Percentiles rank a stretch among this genome's conserved stretches.
phyloP scores from a whole-genome alignment of 768 basidiomycete genomes.

The Cystofilobasidium bisporidii region DNA sequence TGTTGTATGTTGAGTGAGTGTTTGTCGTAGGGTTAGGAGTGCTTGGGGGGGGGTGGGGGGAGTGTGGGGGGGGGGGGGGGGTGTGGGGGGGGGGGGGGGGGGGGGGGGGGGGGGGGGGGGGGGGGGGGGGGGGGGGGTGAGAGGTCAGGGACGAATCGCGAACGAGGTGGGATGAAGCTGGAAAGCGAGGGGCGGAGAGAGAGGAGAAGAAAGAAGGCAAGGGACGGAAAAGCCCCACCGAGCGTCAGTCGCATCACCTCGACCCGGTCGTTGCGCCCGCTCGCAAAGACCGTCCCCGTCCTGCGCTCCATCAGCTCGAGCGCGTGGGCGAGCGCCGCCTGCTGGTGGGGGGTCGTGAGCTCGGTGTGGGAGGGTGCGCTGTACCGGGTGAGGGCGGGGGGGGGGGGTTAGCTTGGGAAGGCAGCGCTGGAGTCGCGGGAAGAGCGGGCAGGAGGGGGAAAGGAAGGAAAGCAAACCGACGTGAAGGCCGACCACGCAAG shows the following conservation, averaged over 20 bases:
- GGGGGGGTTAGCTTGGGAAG: background rate
- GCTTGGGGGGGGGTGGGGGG: too few relatives aligned
- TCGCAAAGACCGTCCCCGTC: constrained; percentile 55
- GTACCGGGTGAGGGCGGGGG: background rate
- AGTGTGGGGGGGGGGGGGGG: too few relatives aligned
- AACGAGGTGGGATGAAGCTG: too few relatives aligned
- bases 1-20: too few relatives aligned
- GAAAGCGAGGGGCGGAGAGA: too few relatives aligned
- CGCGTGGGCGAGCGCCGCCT: constrained; percentile 51
- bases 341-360: constrained; percentile 36
- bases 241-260: constrained; percentile 3
- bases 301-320: constrained; percentile 60
- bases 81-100: too few relatives aligned
- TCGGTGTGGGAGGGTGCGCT: background rate
- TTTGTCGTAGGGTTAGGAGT: too few relatives aligned
- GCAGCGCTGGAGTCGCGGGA: background rate
- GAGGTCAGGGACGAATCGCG: too few relatives aligned
- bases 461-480: constrained; percentile 31
- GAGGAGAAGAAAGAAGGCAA: background rate
- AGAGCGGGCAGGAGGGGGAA: background rate
- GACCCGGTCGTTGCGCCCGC: constrained; percentile 30
- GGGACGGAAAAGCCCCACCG: constrained; percentile 41
- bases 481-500: constrained; percentile 77
- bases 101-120: too few relatives aligned
- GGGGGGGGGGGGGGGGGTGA: too few relatives aligned